Evolutionary conservation across 345 rosid species (phyloP), one percentile per base, ranked within the genome.

Genomic region (Salix caprea): DNA sequence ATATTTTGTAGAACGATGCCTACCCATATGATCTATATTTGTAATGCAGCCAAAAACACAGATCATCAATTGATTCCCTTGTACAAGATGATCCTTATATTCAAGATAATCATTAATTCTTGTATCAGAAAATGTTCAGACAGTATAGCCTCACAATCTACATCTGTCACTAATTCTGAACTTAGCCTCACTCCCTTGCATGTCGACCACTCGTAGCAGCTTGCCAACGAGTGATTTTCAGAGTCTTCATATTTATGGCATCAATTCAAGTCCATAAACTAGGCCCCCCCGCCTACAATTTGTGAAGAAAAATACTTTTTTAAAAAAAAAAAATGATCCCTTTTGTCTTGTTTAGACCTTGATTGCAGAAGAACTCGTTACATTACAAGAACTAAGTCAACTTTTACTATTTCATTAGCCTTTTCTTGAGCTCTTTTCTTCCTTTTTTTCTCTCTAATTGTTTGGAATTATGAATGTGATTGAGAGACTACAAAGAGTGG

Each of bases 401-500:
- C 23, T 46, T 46, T 2, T 56, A 56, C 24, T 56, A n/a, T 56
- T 9, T n/a, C 23, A 21, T 9, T 7, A 7, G 12, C 12, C 58
- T 40, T 19, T 1, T 28, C 36, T 15, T 28, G 16, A 30, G 19
- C 12, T 28, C 13, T 70, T 26, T 24, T 6, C 18, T n/a, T 15
- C 9, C 42, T 42, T 11, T 42, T 40, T 40, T 42, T 11, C 3
- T 24, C 56, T 30, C 13, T 69, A 2, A 48, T 21, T 32, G 5
- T 9, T 14, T 28, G 34, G 11, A 28, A 40, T 16, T 60, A n/a
- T 8, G 40, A 40, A 15, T 23, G 16, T 13, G 52, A 65, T 79
- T 65, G 37, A 48, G 42, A 74, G 67, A 74, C 66, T 61, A 70
- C 30, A 66, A 66, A 37, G 36, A 5, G 26, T 28, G 40, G 81